Conservation (phyloP, 495 filamentous ascomycete species). For the Pseudotulostoma volvatum region DNA sequence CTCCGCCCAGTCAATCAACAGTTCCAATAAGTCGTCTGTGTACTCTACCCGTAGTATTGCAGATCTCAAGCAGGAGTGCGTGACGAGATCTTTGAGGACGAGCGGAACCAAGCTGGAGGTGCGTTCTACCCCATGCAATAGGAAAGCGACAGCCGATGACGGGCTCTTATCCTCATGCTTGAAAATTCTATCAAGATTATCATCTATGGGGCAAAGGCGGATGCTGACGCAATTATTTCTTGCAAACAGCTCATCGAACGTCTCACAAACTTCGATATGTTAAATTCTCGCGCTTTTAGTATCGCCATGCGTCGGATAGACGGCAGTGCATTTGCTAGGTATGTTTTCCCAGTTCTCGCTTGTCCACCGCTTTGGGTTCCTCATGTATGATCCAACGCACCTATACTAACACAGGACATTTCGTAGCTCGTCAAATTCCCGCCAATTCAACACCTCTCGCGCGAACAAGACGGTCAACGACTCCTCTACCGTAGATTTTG, state of each 20-base stretch:
- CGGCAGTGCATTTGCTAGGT: constrained; percentile 25
- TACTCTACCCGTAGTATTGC: constrained; percentile 20
- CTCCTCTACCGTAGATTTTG: constrained; percentile 46
- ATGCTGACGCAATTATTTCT: not conserved
- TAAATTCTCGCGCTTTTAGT: constrained; percentile 37
- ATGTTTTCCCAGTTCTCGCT: constrained; percentile 7
- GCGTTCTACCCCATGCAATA: constrained; percentile 2
- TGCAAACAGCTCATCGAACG: constrained; percentile 37
- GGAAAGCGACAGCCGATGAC: too few species aligned
- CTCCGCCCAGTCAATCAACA: constrained; percentile 25
- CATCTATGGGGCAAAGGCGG: too few species aligned
- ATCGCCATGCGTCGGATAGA: constrained; percentile 35
- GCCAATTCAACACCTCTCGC: constrained; percentile 44
- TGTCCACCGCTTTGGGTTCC: too few species aligned
- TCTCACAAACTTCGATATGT: constrained; percentile 35
- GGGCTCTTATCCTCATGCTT: too few species aligned
- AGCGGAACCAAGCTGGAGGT: constrained; percentile 25
- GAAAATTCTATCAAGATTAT: too few species aligned
- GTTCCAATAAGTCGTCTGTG: constrained; percentile 19
- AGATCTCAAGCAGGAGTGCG: constrained; percentile 28
- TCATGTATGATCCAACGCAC: not conserved
- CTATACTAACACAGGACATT: not conserved
- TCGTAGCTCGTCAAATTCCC: constrained; percentile 11
- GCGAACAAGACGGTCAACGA: constrained; percentile 38
- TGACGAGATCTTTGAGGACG: constrained; percentile 18